Evolutionary conservation across 2,329 filamentous ascomycete species (phyloP), one percentile per base, ranked within the genome.

Genomic region (Penicillium sp.): DNA sequence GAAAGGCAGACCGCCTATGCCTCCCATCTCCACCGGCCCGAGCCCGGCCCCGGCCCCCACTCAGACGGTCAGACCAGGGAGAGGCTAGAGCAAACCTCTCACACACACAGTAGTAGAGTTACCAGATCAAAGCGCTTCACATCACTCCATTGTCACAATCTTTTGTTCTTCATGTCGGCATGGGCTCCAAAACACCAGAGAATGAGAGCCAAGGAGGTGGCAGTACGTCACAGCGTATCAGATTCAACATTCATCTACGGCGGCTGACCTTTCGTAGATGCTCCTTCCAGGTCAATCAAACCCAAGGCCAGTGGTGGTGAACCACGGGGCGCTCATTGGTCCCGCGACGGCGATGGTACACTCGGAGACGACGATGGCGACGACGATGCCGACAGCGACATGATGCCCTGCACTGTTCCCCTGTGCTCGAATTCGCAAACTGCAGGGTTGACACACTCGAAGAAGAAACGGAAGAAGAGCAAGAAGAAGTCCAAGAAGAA

Each of bases 321-420:
- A 51, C 70, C 72, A 33, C 70, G 71, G 7, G 74, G 73, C 29
- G 57, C 57, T 5, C 72, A 76, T 50, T 54, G 70, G 34, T 66
- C 69, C 51, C 66, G 69, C 35, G 74, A 77, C 49, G 73, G 73
- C 7, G 75, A 77, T 44, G 68, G 71, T 3, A 70, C 57, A 39
- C 47, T 75, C 39, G 73, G 70, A 16, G 71, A 64, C 35, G 62
- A 46, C 13, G 60, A 55, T 27, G 60, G 50, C 13, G 63, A 59
- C 13, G 60, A 61, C 14, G 60, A 55, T 10, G 40, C 39, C 35
- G 54, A 61, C 16, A 49, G 50, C 13, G 52, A 49, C 18, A 35
- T 56, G 49, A 34, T 46, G 41, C 44, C 55, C 50, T 28, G 55
- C 44, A 30, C 50, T 52, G 50, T 36, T 52, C 41, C 58, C 56